Evolutionary conservation across 2,329 filamentous ascomycete species (phyloP), one percentile per base, ranked within the genome.

Genomic region (Claviceps sp.): DNA sequence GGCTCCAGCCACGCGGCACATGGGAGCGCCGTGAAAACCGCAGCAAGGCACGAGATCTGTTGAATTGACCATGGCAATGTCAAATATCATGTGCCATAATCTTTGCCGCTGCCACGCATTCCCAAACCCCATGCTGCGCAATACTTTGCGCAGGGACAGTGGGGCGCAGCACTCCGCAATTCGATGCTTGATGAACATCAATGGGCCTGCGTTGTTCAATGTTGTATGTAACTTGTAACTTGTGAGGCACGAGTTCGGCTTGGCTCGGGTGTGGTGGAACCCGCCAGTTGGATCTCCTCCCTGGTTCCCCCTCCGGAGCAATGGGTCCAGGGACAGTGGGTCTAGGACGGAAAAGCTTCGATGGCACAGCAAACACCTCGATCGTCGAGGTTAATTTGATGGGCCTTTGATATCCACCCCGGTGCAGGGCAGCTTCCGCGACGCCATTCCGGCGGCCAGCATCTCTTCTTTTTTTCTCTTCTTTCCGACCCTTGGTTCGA

Each of bases 331-430:
- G 17, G 17, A 3, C 14, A 6, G 45, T 47, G 45, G 45, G 13
- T 26, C 26, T n/a, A 37, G 48, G 45, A 30, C 38, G 38, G 45
- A 7, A 19, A 38, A 48, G 40, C 49, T 16, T 54, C 52, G 52
- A 54, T 54, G 44, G 8, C 52, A 48, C 52, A 47, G 49, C 49
- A 37, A 51, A 38, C 22, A n/a, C 19, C 5, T 30, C 52, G 52
- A 54, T 54, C 52, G 26, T 43, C 48, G 37, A 47, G 48, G 22
- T 43, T 22, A 19, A 17, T 43, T 43, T 48, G 34, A 43, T n/a
- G 47, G 34, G 40, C 7, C 34, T 26, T 14, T 22, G 47, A 41
- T 30, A 30, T 40, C 22, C 13, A 40, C 38, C 45, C 17, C 26
- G 16, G 43, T 43, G 2, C 40, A 39, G 51, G 22, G 16, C 37